Evolutionary conservation across 106 monocot species (phyloP), one percentile per base, ranked within the genome.

Genomic region (Acanthochlamys bracteata): DNA sequence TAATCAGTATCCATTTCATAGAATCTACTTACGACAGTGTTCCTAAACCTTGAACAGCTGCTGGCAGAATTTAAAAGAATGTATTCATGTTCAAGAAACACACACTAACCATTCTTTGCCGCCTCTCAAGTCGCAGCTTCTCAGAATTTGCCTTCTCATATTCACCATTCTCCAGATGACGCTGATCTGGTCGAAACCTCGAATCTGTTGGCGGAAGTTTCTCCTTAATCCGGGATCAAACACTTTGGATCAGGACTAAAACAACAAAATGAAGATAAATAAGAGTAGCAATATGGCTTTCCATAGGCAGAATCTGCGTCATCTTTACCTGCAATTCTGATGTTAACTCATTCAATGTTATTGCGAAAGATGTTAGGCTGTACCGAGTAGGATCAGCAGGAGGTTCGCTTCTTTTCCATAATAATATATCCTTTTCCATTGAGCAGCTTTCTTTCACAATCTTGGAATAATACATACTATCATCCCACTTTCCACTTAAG

Each of bases 121-220:
- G 76, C 74, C 59, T 79, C 75, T 92, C 92, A 24, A 92, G 66
- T 53, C 92, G 81, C 24, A 75, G 53, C 58, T 89, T 89, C 54
- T 89, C 84, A 49, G 76, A 68, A 69, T 89, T 85, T 68, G 89
- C 89, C 69, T 82, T 89, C 27, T 85, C 85, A 73, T 79, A 89
- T 55, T 89, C 82, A 39, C 89, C 89, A 74, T 89, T 89, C 69
- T 89, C 89, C 39, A 90, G 66, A 55, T 75, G 66, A 0, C 85
- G 67, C 65, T 90, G 90, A 59, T 90, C 90, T 65, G 85, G 90
- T 52, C 90, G 72, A 13, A 82, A 71, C 70, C 90, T 85, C 56
- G 90, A 85, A 75, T 90, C 90, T 11, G 79, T 85, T 13, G 89
- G 89, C 54, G 89, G 84, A 76, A 84, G 84, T 64, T 74, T 79